Evolutionary conservation across 208 protist species (phyloP).

Genomic region (Leishmania tropica): DNA sequence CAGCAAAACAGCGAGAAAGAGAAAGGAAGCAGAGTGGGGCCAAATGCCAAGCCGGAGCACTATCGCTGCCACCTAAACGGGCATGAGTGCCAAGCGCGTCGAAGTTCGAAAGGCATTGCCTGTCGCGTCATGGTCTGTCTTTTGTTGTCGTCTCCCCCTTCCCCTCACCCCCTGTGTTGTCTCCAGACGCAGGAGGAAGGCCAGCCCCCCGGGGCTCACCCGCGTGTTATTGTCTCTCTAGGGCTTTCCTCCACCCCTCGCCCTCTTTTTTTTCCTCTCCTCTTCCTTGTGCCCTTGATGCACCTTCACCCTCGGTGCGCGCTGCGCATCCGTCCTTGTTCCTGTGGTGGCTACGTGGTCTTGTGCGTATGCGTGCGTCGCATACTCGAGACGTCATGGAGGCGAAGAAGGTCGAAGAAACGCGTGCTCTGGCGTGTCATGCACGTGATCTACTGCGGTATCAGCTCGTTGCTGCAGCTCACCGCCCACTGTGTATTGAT

Average conservation of each 20-base stretch:
- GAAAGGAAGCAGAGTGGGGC: background rate
- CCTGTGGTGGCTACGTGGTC: background rate
- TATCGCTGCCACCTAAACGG: background rate
- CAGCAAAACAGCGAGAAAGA: background rate
- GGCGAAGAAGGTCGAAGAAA: constrained; percentile 31
- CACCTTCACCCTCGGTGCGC: background rate
- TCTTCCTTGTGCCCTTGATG: constrained; percentile 8
- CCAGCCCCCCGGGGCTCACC: background rate
- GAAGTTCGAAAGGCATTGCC: background rate
- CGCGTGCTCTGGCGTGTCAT: constrained; percentile 16
- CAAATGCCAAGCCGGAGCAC: background rate
- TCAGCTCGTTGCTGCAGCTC: constrained; percentile 6
- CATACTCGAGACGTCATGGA: constrained; percentile 19
- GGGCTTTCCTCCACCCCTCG: background rate
- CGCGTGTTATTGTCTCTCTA: background rate
- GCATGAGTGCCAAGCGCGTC: background rate
- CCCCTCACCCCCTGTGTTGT: background rate
- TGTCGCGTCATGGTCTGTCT: background rate
- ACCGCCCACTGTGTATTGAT: constrained; percentile 1
- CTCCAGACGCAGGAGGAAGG: background rate
- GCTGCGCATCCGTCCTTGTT: constrained; percentile 5
- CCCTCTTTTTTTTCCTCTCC: background rate
- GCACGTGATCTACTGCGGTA: constrained; percentile 23
- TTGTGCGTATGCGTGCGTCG: background rate
- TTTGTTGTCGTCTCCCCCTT: background rate